These are phyloP conservation scores for Pythium guiyangense DNA, from an alignment of 352 stramenopile species.

Conservation along the genomic window DNA sequence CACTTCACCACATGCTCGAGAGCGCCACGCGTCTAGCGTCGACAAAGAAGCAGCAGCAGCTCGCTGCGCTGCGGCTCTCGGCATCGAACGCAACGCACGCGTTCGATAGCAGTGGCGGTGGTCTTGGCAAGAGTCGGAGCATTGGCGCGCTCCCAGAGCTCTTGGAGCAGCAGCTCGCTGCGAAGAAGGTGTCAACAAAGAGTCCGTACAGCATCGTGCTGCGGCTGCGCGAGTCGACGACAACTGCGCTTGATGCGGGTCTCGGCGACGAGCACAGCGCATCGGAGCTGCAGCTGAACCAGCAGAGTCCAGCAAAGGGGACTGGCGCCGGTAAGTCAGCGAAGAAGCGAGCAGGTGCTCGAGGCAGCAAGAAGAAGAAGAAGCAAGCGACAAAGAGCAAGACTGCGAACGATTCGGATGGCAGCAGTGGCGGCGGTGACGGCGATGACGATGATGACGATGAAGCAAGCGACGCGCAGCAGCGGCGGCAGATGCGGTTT, in stretches of 20 bases:
- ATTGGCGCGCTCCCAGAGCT: constrained; percentile 37
- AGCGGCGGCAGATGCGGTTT: constrained; percentile 19
- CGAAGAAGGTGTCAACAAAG: constrained; percentile 22
- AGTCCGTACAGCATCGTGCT: constrained; percentile 60
- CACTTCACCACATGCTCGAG: constrained; percentile 69
- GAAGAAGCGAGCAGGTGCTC: neutral
- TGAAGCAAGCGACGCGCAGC: neutral
- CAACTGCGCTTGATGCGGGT: neutral
- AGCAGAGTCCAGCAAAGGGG: constrained; percentile 15
- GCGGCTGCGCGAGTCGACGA: constrained; percentile 19
- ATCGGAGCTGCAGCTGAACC: constrained; percentile 11
- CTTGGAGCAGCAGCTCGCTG: constrained; percentile 30
- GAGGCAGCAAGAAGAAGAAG: constrained; percentile 1
- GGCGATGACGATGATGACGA: neutral
- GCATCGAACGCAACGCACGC: neutral
- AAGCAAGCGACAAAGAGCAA: constrained; percentile 2
- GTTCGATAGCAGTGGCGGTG: constrained; percentile 12
- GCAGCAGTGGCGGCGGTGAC: neutral
- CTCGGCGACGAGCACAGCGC: neutral
- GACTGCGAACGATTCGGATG: neutral
- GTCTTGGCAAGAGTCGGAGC: constrained; percentile 30
- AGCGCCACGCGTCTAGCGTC: constrained; percentile 38
- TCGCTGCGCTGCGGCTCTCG: constrained; percentile 23
- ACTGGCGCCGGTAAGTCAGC: constrained; percentile 11
- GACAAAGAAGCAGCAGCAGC: constrained; percentile 36